Base-by-base conservation (phyloP, 768 basidiomycete genomes). In the Naganishia friedmannii region DNA sequence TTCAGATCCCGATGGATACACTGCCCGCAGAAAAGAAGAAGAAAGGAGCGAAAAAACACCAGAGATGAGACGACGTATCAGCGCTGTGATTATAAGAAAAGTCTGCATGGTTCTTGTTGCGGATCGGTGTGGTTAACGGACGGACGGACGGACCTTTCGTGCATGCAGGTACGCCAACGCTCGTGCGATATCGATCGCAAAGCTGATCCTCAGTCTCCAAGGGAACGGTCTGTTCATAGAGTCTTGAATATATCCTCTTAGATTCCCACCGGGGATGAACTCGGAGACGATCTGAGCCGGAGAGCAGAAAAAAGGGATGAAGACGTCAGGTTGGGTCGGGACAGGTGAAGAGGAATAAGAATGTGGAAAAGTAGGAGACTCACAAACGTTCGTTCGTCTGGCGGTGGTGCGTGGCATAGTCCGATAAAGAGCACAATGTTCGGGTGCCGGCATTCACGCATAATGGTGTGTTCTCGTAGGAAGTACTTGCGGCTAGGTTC, bases 101-200 rank as follows among this genome's bases (percentile, higher is more conserved):
- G n/a, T n/a, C n/a, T n/a, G n/a, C n/a, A n/a, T n/a, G n/a, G n/a
- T n/a, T n/a, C n/a, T n/a, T n/a, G n/a, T n/a, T n/a, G n/a, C n/a
- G n/a, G n/a, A n/a, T n/a, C n/a, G n/a, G n/a, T n/a, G n/a, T n/a
- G n/a, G n/a, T n/a, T n/a, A n/a, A n/a, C n/a, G n/a, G n/a, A n/a
- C n/a, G n/a, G n/a, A n/a, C n/a, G 17, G 56, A 45, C 77, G 55
- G 37, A 83, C 83, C 74, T 91, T 90, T 51, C 95, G 87, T 17
- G 95, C 94, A 75, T 98, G 95, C 15, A 97, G 89, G 80, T 97
- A 99, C 6, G 95, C 93, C n/a, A 99, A 86, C 0, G 95, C 93
- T 19, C 95, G 88, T 7, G 93, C 85, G 39, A 96, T 90, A 79
- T 99, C 95, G 8, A 89, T 94, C 39, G 95, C 92, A 81, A 99